phyloP scores from a whole-genome alignment of 306 rosid species.

The Glycine latifolia region DNA sequence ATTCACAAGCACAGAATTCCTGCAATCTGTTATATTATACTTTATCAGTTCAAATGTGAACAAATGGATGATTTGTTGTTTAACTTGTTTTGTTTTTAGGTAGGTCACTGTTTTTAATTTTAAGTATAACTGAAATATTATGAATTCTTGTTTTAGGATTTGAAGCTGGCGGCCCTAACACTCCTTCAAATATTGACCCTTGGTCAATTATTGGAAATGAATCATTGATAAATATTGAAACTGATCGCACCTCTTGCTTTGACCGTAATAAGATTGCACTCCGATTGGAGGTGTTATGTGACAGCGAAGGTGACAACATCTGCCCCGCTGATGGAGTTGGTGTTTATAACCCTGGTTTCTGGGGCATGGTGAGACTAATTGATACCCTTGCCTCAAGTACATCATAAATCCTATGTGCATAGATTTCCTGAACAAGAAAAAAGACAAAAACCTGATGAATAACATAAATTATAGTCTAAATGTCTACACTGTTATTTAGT shows the following conservation, averaged over 20 bases:
- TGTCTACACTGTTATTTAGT: constrained; percentile 30
- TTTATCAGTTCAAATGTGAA: constrained; percentile 15
- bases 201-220: constrained; percentile 81
- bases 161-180: constrained; percentile 89
- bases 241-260: constrained; percentile 79
- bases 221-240: constrained; percentile 63
- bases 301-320: constrained; percentile 57
- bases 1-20: constrained; percentile 18
- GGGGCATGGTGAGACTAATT: constrained; percentile 78
- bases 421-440: constrained; percentile 4
- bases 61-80: constrained; percentile 8
- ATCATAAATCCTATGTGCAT: constrained; percentile 27
- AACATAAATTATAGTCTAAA: constrained; percentile 6
- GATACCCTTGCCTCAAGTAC: constrained; percentile 35
- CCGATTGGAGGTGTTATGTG: constrained; percentile 83
- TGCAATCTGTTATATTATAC: neutral
- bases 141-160: constrained; percentile 67
- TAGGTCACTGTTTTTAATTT: constrained; percentile 26
- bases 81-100: constrained; percentile 5
- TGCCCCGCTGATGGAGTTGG: constrained; percentile 89
- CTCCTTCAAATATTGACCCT: constrained; percentile 91
- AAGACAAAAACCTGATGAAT: neutral
- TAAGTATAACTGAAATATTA: constrained; percentile 17
- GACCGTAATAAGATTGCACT: constrained; percentile 88
- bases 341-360: constrained; percentile 85